Conservation (phyloP, 2,329 filamentous ascomycete genomes). For the Aureobasidium melanogenum region DNA sequence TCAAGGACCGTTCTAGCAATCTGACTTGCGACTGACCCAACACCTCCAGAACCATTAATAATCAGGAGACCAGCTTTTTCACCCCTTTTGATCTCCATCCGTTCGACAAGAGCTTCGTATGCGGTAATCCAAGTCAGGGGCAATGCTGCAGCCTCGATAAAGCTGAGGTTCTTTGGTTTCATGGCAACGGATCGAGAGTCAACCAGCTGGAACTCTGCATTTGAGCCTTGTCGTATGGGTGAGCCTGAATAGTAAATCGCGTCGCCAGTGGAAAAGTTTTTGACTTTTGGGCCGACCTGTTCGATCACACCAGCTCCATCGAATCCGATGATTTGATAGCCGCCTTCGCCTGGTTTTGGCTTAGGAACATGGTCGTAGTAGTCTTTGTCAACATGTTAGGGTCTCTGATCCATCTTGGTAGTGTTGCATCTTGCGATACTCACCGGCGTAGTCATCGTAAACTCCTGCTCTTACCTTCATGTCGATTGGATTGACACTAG, state of each 20-base stretch:
- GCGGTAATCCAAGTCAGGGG: conserved; percentile 38
- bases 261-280: conserved; percentile 34
- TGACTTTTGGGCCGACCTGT: conserved; percentile 22
- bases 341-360: conserved; percentile 16
- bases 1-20: conserved; percentile 33
- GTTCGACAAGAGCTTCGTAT: conserved; percentile 35
- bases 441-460: conserved; percentile 28
- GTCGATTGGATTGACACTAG: conserved; percentile 33
- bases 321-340: conserved; percentile 34
- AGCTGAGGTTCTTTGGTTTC: conserved; percentile 33
- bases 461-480: conserved; percentile 26
- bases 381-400: conserved; percentile 14
- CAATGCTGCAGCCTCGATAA: conserved; percentile 35
- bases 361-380: conserved; percentile 25
- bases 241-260: conserved; percentile 35
- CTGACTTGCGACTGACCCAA: conserved; percentile 37
- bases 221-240: conserved; percentile 33
- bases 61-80: conserved; percentile 35
- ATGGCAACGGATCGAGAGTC: conserved; percentile 31
- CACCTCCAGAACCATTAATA: conserved; percentile 39
- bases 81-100: conserved; percentile 31
- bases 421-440: background rate
- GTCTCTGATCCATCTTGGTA: background rate
- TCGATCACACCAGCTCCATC: conserved; percentile 35
- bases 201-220: conserved; percentile 36